These are phyloP conservation scores for Puccinia novopanici DNA, from an alignment of 1,284 basidiomycete genomes.

Conservation along the genomic window DNA sequence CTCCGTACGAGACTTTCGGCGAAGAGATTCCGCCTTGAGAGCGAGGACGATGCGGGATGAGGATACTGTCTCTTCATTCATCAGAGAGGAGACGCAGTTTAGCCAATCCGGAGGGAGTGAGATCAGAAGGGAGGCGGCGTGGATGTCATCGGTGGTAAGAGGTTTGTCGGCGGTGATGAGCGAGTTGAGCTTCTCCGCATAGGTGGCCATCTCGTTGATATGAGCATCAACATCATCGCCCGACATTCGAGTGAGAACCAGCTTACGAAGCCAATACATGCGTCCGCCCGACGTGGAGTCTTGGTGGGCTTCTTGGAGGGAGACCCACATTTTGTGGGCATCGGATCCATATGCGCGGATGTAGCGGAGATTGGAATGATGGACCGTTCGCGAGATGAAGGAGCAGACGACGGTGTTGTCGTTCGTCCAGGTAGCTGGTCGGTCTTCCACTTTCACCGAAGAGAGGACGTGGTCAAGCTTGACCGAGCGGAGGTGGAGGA, in stretches of 20 bases:
- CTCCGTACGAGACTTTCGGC: not conserved
- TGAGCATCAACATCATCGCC: not conserved
- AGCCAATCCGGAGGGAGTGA: slow-evolving; percentile 17
- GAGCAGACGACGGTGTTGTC: no score
- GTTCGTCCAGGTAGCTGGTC: no score
- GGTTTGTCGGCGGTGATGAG: not conserved
- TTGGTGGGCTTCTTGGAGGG: not conserved
- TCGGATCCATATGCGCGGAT: not conserved
- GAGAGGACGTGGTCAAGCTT: no score
- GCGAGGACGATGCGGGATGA: not conserved
- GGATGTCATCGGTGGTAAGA: not conserved
- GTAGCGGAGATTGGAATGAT: not conserved
- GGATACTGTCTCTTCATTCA: slow-evolving; percentile 1
- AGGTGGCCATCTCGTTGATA: not conserved
- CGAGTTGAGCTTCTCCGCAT: not conserved
- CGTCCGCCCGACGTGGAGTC: slow-evolving; percentile 22
- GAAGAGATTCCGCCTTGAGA: slow-evolving; percentile 21
- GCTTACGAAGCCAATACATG: no score
- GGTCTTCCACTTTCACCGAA: not conserved
- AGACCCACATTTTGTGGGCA: not conserved
- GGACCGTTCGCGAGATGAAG: not conserved
- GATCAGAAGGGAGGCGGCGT: not conserved
- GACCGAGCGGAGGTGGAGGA: not conserved
- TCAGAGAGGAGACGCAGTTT: no score
- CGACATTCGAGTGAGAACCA: not conserved